phyloP scores from a whole-genome alignment of 305 asterid species.

The Solanum hybrid region DNA sequence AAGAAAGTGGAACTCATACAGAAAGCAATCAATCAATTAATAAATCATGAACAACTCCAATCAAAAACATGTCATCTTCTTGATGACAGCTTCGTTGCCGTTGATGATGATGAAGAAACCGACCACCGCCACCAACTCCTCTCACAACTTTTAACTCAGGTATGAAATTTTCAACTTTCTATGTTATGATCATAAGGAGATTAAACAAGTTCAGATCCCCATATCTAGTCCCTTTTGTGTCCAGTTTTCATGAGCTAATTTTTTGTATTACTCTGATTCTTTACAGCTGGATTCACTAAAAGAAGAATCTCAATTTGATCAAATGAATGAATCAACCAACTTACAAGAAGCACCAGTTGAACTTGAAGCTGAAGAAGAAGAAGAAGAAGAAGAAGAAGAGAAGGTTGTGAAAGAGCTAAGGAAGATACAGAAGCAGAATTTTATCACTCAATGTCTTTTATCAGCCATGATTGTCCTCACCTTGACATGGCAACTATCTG shows the following conservation, averaged over 20 bases:
- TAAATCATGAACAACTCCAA: conserved; percentile 17
- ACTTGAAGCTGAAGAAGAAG: not conserved
- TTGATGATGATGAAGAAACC: not conserved
- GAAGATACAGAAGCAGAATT: conserved; percentile 50
- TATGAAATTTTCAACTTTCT: not conserved
- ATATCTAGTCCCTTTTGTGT: not conserved
- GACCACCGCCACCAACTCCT: conserved; percentile 19
- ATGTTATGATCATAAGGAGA: not conserved
- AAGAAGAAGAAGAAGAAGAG: conserved; percentile 28
- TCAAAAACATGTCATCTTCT: conserved; percentile 3
- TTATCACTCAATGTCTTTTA: conserved; percentile 59
- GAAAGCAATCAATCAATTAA: conserved; percentile 20
- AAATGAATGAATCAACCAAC: not conserved
- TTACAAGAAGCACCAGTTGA: not conserved
- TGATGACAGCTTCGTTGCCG: conserved; percentile 2
- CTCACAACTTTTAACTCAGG: conserved; percentile 33
- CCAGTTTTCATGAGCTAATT: not conserved
- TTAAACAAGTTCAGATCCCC: not conserved
- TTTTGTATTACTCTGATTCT: not conserved
- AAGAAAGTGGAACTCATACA: conserved; percentile 25
- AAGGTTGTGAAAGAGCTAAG: conserved; percentile 52
- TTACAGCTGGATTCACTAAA: conserved; percentile 32
- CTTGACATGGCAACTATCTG: conserved; percentile 69
- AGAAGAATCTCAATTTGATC: conserved; percentile 8
- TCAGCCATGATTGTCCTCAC: conserved; percentile 57